phyloP scores from a whole-genome alignment of 1,284 basidiomycete species.

The Fomitopsis palustris region DNA sequence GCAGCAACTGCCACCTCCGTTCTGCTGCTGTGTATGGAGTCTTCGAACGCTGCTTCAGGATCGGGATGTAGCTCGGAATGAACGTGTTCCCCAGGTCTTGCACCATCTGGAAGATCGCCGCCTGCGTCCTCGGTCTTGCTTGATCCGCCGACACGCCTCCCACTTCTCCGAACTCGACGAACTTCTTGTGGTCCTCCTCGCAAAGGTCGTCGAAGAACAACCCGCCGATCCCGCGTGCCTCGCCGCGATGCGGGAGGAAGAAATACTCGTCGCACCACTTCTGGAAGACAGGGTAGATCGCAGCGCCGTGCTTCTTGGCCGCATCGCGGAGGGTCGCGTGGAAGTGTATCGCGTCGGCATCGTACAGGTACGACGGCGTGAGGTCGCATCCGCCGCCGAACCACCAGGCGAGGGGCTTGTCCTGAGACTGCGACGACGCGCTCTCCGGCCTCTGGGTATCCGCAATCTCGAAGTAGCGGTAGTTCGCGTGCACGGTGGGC shows the following conservation, averaged over 20 bases:
- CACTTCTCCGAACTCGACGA: slow-evolving; percentile 36
- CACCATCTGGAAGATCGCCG: slow-evolving; percentile 77
- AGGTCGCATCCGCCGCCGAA: slow-evolving; percentile 97
- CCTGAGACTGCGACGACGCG: slow-evolving; percentile 23
- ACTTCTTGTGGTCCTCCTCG: slow-evolving; percentile 52
- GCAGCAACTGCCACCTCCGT: slow-evolving; percentile 86
- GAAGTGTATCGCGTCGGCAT: slow-evolving; percentile 87
- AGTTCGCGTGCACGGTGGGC: slow-evolving; percentile 96
- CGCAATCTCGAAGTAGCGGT: slow-evolving; percentile 94
- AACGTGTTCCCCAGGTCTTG: slow-evolving; percentile 73
- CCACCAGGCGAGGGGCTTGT: slow-evolving; percentile 88
- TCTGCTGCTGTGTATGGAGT: slow-evolving; percentile 61
- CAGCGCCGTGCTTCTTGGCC: slow-evolving; percentile 70
- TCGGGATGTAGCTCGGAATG: slow-evolving; percentile 86
- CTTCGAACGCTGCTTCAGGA: slow-evolving; percentile 58
- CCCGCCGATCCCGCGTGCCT: slow-evolving; percentile 90
- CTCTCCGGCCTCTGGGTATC: slow-evolving; percentile 36
- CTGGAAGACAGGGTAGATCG: slow-evolving; percentile 84
- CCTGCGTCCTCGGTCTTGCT: slow-evolving; percentile 50
- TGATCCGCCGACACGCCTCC: slow-evolving; percentile 29
- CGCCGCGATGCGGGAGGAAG: slow-evolving; percentile 87
- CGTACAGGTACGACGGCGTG: slow-evolving; percentile 91
- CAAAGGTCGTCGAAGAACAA: slow-evolving; percentile 95
- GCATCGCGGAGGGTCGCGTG: slow-evolving; percentile 77
- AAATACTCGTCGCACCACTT: slow-evolving; percentile 99